Base-by-base conservation (phyloP, 768 basidiomycete genomes). In the Neoboletus brunneissimus region DNA sequence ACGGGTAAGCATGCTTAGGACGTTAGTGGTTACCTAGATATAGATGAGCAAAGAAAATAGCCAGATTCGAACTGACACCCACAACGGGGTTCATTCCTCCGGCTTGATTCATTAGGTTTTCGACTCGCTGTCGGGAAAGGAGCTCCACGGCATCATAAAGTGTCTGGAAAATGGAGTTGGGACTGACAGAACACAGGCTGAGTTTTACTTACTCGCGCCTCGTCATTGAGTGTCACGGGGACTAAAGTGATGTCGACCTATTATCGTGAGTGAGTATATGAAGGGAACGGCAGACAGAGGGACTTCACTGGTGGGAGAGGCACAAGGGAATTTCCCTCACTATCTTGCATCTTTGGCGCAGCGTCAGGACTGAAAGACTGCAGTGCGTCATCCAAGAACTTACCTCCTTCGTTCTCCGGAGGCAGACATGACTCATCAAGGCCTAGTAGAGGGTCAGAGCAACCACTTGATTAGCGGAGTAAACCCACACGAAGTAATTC, bases 371-470 rank as follows among this genome's bases (percentile, higher is more conserved):
- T 32, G 13, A 51, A 29, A 43, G 29, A 8, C 2, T 13, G 15
- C n/a, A 44, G 48, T 5, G 7, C n/a, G 1, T 45, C 8, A 5
- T 48, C n/a, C 20, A 40, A 63, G 41, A 42, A 44, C 63, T 43
- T 34, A 82, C 88, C 75, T 93, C 91, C 70, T 93, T 93, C 16
- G 91, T 93, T 42, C 91, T 81, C 25, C 91, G 85, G 45, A 92
- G 84, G 62, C 91, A 92, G 32, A 83, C 77, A 10, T 88, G 86
- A 53, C 77, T 83, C 89, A 92, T 92, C 18, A 92, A 68, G 12
- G 83, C 84, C 88, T 91, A 55, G 4, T 59, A 31, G 31, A 53
- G 52, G 53, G 41, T 58, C 40, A 69, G 37, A 22, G 54, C 25
- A 31, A 35, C 0, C 10, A 38, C 13, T 35, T 47, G 15, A 9